Evolutionary conservation across 1,284 basidiomycete species (phyloP), one percentile per base, ranked within the genome.

Genomic region (Cryptococcus floricola): DNA sequence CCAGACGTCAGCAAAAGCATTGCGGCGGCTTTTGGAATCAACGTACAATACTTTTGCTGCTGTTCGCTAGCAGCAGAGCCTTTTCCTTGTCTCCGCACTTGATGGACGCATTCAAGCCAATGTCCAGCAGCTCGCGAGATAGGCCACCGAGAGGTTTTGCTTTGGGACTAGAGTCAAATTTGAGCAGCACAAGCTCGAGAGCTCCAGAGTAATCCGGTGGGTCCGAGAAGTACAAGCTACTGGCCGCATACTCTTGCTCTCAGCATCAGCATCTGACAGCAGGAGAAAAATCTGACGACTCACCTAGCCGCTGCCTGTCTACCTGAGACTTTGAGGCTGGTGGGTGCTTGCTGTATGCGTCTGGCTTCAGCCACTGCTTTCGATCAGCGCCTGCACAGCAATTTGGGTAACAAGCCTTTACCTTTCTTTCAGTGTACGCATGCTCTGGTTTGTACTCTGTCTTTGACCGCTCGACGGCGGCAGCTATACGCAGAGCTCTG

Each of bases 361-460:
- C 43, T 50, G 43, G 41, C 39, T 28, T 53, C n/a, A 49, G 25
- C 64, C 58, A 42, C 59, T 60, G 14, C 37, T 34, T n/a, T 59
- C 43, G 25, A 49, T 34, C 9, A 43, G 12, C 19, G 34, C 58
- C 56, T 25, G 23, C 28, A 28, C 37, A 34, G 44, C 12, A 39
- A 2, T 39, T n/a, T 39, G 39, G 13, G 23, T 14, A 5, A 50
- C 23, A 5, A 44, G 19, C 10, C 62, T 68, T 54, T 46, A 74
- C 73, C 10, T 53, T 60, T 49, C 70, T 58, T 58, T 75, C 73
- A 1, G 71, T 74, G 56, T 66, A 71, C 8, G 68, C 73, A 59
- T 75, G 69, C 38, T 73, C 66, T 4, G 66, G 27, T 51, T 65
- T 62, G 53, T 75, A 75, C 54, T 75, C 72, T 4, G 53, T 54